Conservation (phyloP, 257 asterid genomes). For the Solanum paucissectum region DNA sequence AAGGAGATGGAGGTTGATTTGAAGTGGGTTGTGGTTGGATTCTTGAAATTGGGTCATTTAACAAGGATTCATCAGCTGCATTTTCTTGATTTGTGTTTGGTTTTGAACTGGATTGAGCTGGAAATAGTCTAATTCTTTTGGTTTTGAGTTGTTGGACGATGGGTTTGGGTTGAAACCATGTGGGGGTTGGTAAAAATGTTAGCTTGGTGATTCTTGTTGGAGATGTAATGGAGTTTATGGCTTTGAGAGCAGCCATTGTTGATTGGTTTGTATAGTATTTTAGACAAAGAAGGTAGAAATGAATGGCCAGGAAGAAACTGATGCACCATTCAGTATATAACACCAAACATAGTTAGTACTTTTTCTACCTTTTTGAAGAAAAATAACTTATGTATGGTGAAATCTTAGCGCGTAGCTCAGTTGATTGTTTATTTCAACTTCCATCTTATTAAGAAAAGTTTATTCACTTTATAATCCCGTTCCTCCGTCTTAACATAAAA, state of each 20-base stretch:
- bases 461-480: neutral
- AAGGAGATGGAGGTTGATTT: slow-evolving; percentile 8
- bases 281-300: neutral
- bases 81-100: slow-evolving; percentile 37
- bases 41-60: slow-evolving; percentile 13
- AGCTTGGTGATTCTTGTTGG: slow-evolving; percentile 6
- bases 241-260: neutral
- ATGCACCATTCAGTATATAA: neutral
- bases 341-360: neutral
- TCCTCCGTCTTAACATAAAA: too few species aligned
- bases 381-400: too few species aligned
- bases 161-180: slow-evolving; percentile 20
- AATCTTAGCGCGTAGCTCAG: fast-evolving
- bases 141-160: slow-evolving; percentile 4
- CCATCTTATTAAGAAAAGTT: too few species aligned
- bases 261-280: neutral
- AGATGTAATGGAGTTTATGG: slow-evolving; percentile 2
- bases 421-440: fast-evolving
- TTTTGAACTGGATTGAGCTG: slow-evolving; percentile 44
- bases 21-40: slow-evolving; percentile 20
- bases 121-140: slow-evolving; percentile 17
- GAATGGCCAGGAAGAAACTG: neutral
- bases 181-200: slow-evolving; percentile 13
- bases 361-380: too few species aligned
- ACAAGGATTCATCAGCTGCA: slow-evolving; percentile 7